Conservation (phyloP, 805 yeast species). For the Nakazawaea peltata region DNA sequence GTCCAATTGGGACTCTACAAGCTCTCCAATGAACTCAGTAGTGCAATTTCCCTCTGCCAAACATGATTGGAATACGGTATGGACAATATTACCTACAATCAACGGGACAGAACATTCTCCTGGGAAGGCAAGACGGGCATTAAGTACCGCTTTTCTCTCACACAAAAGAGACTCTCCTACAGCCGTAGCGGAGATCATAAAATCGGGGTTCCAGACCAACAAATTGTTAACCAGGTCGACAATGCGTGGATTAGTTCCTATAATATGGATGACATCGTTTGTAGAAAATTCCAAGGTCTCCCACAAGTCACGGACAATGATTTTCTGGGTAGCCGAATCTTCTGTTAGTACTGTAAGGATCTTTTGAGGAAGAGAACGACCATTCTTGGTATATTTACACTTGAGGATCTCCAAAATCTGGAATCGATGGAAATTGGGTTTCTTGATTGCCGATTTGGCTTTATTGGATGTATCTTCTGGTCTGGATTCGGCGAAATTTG, state of each 20-base stretch:
- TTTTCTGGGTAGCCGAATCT: constrained; percentile 19
- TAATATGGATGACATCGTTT: constrained; percentile 55
- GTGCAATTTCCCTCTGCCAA: constrained; percentile 29
- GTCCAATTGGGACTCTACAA: constrained; percentile 23
- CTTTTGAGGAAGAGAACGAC: constrained; percentile 33
- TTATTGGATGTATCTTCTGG: constrained; percentile 2
- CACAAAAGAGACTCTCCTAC: constrained; percentile 74
- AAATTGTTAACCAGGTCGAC: constrained; percentile 52
- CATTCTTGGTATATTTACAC: constrained; percentile 23
- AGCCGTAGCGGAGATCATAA: constrained; percentile 71
- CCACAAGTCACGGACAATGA: constrained; percentile 60
- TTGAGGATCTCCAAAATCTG: constrained; percentile 29
- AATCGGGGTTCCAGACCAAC: constrained; percentile 80
- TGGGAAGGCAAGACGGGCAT: constrained; percentile 46
- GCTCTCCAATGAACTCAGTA: constrained; percentile 26
- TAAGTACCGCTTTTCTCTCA: constrained; percentile 59
- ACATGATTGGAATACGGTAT: constrained; percentile 62
- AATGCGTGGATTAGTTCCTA: constrained; percentile 29
- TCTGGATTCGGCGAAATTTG: too few relatives aligned
- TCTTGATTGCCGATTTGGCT: constrained; percentile 36
- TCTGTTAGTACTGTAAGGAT: constrained; percentile 44
- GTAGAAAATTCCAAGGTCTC: constrained; percentile 35
- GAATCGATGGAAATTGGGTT: constrained; percentile 40
- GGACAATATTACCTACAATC: constrained; percentile 78
- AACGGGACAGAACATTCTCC: constrained; percentile 60